These are phyloP conservation scores for Wickerhamomyces kurtzmanii DNA, from an alignment of 805 yeast species.

Conservation along the genomic window DNA sequence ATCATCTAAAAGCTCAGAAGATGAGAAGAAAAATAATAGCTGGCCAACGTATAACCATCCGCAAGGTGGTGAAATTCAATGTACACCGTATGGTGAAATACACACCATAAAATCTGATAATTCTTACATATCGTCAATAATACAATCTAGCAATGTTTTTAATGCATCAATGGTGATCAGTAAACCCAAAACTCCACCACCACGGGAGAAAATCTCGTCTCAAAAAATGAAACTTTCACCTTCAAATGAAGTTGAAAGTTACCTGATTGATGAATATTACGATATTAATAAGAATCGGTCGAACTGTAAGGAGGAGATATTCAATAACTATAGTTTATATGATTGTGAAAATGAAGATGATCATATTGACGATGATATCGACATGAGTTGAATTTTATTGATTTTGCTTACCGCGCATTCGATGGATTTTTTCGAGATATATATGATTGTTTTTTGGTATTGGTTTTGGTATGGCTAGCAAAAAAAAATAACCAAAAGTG, in stretches of 20 bases:
- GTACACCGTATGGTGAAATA: slow-evolving; percentile 16
- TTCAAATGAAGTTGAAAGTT: slow-evolving; percentile 13
- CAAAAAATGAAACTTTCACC: slow-evolving; percentile 8
- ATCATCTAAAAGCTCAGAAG: background rate
- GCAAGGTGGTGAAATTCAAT: slow-evolving; percentile 13
- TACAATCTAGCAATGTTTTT: background rate
- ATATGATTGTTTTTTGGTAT: no score
- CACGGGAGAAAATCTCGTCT: background rate
- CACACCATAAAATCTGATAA: slow-evolving; percentile 9
- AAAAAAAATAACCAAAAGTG: no score
- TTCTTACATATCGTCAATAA: slow-evolving; percentile 6
- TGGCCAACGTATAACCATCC: slow-evolving; percentile 17
- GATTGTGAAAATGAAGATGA: slow-evolving; percentile 14
- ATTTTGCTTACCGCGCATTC: no score
- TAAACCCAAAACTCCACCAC: background rate
- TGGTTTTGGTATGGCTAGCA: no score
- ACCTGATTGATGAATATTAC: slow-evolving; percentile 18
- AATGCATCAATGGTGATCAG: background rate
- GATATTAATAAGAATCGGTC: slow-evolving; percentile 12
- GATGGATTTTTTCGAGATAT: no score
- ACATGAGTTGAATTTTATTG: no score
- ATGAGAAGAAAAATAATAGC: slow-evolving; percentile 2
- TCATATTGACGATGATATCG: slow-evolving; percentile 12
- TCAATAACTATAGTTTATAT: slow-evolving; percentile 15
- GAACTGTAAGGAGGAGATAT: slow-evolving; percentile 13